Percentiles rank a stretch among this genome's conserved stretches.
phyloP scores from a whole-genome alignment of 495 filamentous ascomycete genomes.

The Pyrenula aspistea region DNA sequence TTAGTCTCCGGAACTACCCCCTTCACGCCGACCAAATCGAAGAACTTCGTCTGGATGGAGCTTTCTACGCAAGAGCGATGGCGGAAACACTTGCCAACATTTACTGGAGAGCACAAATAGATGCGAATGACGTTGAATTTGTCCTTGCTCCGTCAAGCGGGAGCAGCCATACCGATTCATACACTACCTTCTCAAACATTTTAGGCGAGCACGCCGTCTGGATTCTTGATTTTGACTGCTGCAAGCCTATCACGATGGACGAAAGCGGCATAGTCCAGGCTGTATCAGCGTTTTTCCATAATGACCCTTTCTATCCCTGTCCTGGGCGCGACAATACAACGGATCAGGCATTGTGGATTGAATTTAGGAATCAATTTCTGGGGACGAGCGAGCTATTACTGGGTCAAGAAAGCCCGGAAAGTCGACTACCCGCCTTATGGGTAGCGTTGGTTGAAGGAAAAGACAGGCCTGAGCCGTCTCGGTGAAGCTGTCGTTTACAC shows the following conservation, averaged over 20 bases:
- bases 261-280: constrained; percentile 18
- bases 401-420: too few species aligned
- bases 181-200: not conserved
- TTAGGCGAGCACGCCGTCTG: constrained; percentile 17
- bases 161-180: not conserved
- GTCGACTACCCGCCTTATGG: too few species aligned
- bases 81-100: constrained; percentile 32
- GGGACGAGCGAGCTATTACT: not conserved
- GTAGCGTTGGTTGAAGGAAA: too few species aligned
- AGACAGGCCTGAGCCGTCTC: too few species aligned
- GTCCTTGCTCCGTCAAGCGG: constrained; percentile 22
- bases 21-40: constrained; percentile 38
- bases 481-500: too few species aligned
- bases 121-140: constrained; percentile 39
- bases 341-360: constrained; percentile 19
- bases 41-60: constrained; percentile 16
- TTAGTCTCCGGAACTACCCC: constrained; percentile 33
- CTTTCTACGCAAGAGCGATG: constrained; percentile 19
- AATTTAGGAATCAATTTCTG: constrained; percentile 13
- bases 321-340: constrained; percentile 5
- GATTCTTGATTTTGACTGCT: constrained; percentile 36
- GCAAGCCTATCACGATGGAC: constrained; percentile 20
- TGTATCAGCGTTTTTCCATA: constrained; percentile 19
- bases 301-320: constrained; percentile 31
- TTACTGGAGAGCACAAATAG: constrained; percentile 28